Conservation (phyloP, 2,329 filamentous ascomycete genomes). For the Colletotrichum sp. region DNA sequence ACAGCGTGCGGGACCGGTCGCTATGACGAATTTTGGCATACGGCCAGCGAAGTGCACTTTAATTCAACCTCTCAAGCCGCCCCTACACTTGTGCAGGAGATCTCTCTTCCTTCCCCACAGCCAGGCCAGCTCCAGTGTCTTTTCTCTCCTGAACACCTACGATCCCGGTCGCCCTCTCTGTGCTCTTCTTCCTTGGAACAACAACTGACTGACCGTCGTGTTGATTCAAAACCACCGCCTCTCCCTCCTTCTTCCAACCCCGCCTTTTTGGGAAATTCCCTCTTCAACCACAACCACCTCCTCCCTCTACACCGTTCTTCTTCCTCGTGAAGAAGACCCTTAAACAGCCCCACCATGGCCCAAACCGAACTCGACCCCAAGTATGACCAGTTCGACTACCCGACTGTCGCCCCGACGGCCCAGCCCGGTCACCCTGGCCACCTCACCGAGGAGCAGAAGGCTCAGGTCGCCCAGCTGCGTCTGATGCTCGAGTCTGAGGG, state of each 20-base stretch:
- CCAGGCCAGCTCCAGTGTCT: background rate
- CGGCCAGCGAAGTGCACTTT: constrained; percentile 13
- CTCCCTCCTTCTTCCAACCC: background rate
- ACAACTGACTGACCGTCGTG: background rate
- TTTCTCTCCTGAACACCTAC: constrained; percentile 9
- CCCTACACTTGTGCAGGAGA: constrained; percentile 14
- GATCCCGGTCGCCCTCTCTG: background rate
- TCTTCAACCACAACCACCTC: background rate
- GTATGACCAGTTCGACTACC: constrained; percentile 96
- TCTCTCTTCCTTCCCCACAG: constrained; percentile 17
- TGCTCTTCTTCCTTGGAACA: background rate
- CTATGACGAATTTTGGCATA: constrained; percentile 22
- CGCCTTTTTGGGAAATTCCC: constrained; percentile 1
- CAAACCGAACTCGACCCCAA: constrained; percentile 73
- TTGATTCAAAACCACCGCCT: background rate
- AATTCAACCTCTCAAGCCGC: constrained; percentile 16
- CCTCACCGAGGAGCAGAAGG: constrained; percentile 86
- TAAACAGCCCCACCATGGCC: constrained; percentile 17
- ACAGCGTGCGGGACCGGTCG: constrained; percentile 14
- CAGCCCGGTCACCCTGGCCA: constrained; percentile 86
- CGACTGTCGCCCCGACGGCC: constrained; percentile 73
- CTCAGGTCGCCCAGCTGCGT: constrained; percentile 85
- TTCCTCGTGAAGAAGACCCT: constrained; percentile 5
- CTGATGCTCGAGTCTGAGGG: constrained; percentile 84
- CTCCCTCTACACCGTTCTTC: constrained; percentile 12